Evolutionary conservation across 106 monocot species (phyloP), one percentile per base, ranked within the genome.

Genomic region (Hemerocallis citrina): DNA sequence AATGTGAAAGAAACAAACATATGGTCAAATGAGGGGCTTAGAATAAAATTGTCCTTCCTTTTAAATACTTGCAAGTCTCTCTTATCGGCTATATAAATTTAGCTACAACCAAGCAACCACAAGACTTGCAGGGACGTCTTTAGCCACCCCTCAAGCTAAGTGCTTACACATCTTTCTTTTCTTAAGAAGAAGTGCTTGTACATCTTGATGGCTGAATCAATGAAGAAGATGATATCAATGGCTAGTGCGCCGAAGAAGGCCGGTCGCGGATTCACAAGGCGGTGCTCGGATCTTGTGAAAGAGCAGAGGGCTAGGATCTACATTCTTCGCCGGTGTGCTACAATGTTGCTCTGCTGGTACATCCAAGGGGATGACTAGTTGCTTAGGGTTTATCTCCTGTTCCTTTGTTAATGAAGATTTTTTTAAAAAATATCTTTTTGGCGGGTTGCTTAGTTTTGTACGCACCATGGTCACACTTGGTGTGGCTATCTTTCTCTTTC

Each of bases 271-370:
- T 75, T 82, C 69, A 59, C 69, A 10, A 15, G 75, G 48, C 72
- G 86, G 33, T 82, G 81, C 66, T 61, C 75, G 16, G 21, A 65
- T 6, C 62, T 87, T n/a, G 78, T 76, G 30, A 82, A 79, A 69
- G 86, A 87, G 79, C 86, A 87, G 64, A 64, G 78, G 6, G 86
- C 78, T n/a, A 82, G 82, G 73, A 75, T 87, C 27, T 87, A 87
- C 72, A 87, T 87, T 61, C 70, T 87, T 42, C 82, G 86, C 43
- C 81, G 86, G 37, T 87, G 86, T 56, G 86, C 81, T 43, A 82
- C 78, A 37, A 87, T 87, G 81, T 73, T 87, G 8, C 68, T 82
- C 46, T 87, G 86, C 79, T 87, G 68, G 75, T 87, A 87, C 42
- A 82, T 87, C 62, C 78, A 76, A 16, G 86, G 72, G 13, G 86